phyloP scores from a whole-genome alignment of 805 yeast species.

The Nakazawaea ernobii region DNA sequence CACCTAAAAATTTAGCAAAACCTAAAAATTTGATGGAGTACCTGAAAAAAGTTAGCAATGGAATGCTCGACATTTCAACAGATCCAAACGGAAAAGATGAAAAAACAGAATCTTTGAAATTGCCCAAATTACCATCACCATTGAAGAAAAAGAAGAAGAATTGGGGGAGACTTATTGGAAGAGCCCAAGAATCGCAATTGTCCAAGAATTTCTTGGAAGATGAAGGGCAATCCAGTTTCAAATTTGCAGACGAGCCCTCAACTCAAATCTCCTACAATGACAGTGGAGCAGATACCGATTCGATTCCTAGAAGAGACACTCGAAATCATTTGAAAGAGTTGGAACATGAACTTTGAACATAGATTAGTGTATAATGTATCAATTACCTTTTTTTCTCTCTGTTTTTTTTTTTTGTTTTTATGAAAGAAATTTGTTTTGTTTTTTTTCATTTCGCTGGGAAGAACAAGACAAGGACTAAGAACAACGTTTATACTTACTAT shows the following conservation, averaged over 20 bases:
- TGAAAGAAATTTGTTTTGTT: not conserved
- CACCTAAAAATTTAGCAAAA: conserved; percentile 29
- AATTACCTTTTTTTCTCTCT: too few relatives aligned
- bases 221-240: not conserved
- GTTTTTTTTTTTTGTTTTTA: too few relatives aligned
- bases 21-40: conserved; percentile 21
- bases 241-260: not conserved
- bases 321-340: conserved; percentile 2
- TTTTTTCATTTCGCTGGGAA: not conserved
- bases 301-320: not conserved
- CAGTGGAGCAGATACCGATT: not conserved
- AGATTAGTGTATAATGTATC: conserved; percentile 1
- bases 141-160: conserved; percentile 34
- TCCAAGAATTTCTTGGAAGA: conserved; percentile 2
- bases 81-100: conserved; percentile 9
- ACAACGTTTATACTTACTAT: not conserved
- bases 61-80: not conserved
- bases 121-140: conserved; percentile 48
- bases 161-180: conserved; percentile 44
- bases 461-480: not conserved
- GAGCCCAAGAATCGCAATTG: conserved; percentile 32
- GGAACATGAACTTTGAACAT: not conserved
- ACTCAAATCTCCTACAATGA: conserved; percentile 12
- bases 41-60: conserved; percentile 4
- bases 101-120: conserved; percentile 12